Percentiles rank a stretch among this genome's conserved stretches.
These are phyloP conservation scores for Exophiala bonariae DNA, from an alignment of 2,329 filamentous ascomycete genomes.

Conservation along the genomic window DNA sequence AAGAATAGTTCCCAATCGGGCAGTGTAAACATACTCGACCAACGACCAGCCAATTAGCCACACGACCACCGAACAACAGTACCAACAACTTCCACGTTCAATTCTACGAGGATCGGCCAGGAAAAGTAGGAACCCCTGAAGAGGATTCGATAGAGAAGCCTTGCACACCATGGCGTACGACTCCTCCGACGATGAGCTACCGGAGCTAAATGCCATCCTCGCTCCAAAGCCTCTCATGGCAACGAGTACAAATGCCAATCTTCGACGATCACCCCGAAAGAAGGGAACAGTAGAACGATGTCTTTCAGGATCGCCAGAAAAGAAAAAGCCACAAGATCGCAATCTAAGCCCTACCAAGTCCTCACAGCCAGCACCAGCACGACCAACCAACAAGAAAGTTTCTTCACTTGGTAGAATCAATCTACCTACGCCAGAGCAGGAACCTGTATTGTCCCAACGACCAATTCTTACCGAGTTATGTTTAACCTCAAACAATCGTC, in stretches of 20 bases:
- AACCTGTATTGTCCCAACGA: conserved; percentile 7
- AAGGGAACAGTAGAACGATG: conserved; percentile 1
- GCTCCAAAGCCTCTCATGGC: conserved; percentile 19
- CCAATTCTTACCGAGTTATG: conserved; percentile 1
- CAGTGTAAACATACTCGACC: too few species aligned
- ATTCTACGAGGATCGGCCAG: too few species aligned
- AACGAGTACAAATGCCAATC: conserved; percentile 10
- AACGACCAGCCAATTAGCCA: too few species aligned
- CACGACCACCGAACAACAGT: too few species aligned
- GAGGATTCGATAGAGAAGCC: too few species aligned
- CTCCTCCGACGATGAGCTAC: conserved; percentile 26
- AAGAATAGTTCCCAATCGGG: too few species aligned
- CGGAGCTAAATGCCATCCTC: conserved; percentile 22
- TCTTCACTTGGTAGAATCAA: too few species aligned
- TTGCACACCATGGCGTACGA: conserved; percentile 8
- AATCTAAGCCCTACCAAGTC: too few species aligned
- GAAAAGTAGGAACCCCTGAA: too few species aligned
- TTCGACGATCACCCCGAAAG: conserved; percentile 26
- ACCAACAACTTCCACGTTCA: too few species aligned
- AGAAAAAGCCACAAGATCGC: neutral
- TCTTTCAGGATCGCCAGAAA: neutral
- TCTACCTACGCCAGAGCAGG: neutral
- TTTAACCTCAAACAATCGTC: conserved; percentile 16
- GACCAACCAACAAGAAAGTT: too few species aligned
- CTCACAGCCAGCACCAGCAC: too few species aligned